A percentile compares a stretch with the other conserved stretches of the same genome.
Conservation (phyloP, 2,329 filamentous ascomycete species). For the Exutisphaerella laricina region DNA sequence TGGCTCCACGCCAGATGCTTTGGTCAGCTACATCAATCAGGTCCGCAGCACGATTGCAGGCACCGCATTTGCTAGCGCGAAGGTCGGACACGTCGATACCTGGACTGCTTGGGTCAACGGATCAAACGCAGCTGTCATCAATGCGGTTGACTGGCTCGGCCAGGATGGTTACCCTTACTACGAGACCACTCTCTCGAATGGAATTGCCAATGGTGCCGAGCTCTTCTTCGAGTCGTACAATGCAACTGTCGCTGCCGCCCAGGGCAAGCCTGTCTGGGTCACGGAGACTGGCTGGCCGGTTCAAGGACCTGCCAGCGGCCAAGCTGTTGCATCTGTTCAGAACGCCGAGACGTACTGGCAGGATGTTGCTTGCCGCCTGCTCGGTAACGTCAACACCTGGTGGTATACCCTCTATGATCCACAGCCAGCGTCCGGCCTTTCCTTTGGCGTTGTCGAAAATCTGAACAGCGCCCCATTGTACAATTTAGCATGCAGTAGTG, state of each 20-base stretch:
- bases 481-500: slow-evolving; percentile 42
- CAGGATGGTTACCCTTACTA: slow-evolving; percentile 82
- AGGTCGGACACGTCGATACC: slow-evolving; percentile 81
- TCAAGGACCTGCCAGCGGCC: slow-evolving; percentile 56
- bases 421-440: slow-evolving; percentile 30
- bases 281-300: slow-evolving; percentile 86
- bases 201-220: slow-evolving; percentile 57
- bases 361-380: slow-evolving; percentile 65
- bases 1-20: slow-evolving; percentile 56
- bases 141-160: slow-evolving; percentile 69
- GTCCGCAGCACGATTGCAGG: slow-evolving; percentile 59
- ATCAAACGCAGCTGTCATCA: slow-evolving; percentile 64
- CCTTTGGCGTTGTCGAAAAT: slow-evolving; percentile 35
- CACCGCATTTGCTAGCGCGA: slow-evolving; percentile 49
- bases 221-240: slow-evolving; percentile 64
- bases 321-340: slow-evolving; percentile 55
- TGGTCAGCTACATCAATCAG: slow-evolving; percentile 65
- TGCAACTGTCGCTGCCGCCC: slow-evolving; percentile 53
- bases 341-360: slow-evolving; percentile 77
- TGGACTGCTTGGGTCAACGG: slow-evolving; percentile 68
- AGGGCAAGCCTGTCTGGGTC: slow-evolving; percentile 71
- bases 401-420: slow-evolving; percentile 71
- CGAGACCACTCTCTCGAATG: slow-evolving; percentile 62
- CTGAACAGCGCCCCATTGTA: slow-evolving; percentile 16
- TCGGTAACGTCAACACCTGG: slow-evolving; percentile 58